Base-by-base conservation (phyloP, 495 filamentous ascomycete genomes). In the Penicillium samsonianum region DNA sequence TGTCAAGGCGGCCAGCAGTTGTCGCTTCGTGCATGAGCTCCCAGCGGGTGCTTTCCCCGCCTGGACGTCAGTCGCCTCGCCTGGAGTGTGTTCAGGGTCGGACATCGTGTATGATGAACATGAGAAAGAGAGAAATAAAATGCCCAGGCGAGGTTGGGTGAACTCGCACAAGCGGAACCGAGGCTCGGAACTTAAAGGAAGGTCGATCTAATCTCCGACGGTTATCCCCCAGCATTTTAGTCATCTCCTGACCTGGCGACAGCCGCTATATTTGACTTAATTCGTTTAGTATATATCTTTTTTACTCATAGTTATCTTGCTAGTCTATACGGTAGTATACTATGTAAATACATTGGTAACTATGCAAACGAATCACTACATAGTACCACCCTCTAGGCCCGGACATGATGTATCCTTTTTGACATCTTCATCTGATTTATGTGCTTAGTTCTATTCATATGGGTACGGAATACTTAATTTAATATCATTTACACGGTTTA, bases 1-100 rank as follows among this genome's bases (percentile, higher is more conserved):
- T 26, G 43, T 60, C 20, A 79, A 59, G 8, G 69, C 63, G 50
- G 64, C 65, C 44, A 71, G 60, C 53, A 73, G 53, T 62, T 67
- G 69, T 45, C 50, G 70, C 42, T 55, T 68, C 35, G 57, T 46
- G 25, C 57, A 38, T 12, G 60, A 12, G 59, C 63, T 64, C 61
- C 61, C 65, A 61, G 69, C 48, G n/a, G 61, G 41, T 52, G 61
- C 60, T 53, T 64, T 65, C 69, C 63, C 69, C 61, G 63, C 67
- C 67, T 61, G 65, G 45, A 50, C 50, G 2, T 40, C 35, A 37
- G 50, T 25, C 26, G 23, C 23, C 16, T 35, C 53, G 17, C 12
- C 22, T 51, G 60, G 49, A 26, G 54, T 38, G 1, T 41, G 46
- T 23, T 61, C 50, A 22, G 61, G 38, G 51, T 65, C 61, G 28